Evolutionary conservation across 768 basidiomycete species (phyloP).

Genomic region (Nevesoporus exiguus): DNA sequence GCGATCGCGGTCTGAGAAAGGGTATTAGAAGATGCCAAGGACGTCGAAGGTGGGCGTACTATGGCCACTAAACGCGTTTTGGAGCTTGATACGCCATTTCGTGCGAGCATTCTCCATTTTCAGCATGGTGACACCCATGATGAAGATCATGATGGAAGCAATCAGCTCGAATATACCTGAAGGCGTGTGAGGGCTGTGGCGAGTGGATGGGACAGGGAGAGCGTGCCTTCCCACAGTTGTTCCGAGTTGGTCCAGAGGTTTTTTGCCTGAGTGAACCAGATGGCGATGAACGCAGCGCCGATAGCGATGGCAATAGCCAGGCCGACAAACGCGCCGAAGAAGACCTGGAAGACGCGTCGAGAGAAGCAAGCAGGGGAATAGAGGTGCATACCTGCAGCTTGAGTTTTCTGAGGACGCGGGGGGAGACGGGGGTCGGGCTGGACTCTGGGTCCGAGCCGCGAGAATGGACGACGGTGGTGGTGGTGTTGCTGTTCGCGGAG

Average conservation of each 20-base stretch:
- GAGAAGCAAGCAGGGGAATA: neutral
- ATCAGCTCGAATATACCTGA: slow-evolving; percentile 68
- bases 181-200: neutral
- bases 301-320: slow-evolving; percentile 78
- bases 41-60: slow-evolving; percentile 34
- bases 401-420: slow-evolving; percentile 61
- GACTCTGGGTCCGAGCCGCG: slow-evolving; percentile 14
- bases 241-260: slow-evolving; percentile 85
- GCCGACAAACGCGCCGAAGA: slow-evolving; percentile 70
- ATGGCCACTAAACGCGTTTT: slow-evolving; percentile 65
- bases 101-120: slow-evolving; percentile 91
- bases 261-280: slow-evolving; percentile 90
- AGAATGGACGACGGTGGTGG: neutral
- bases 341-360: slow-evolving; percentile 47
- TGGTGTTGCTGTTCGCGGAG: neutral
- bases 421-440: slow-evolving; percentile 32
- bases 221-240: slow-evolving; percentile 85
- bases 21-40: neutral
- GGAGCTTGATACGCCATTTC: slow-evolving; percentile 93
- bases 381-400: slow-evolving; percentile 52
- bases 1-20: slow-evolving; percentile 41
- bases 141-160: slow-evolving; percentile 78
- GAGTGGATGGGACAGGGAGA: neutral
- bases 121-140: slow-evolving; percentile 93
- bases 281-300: slow-evolving; percentile 88